Conservation (phyloP, 2,329 filamentous ascomycete genomes). For the Fusarium fracticaudum region DNA sequence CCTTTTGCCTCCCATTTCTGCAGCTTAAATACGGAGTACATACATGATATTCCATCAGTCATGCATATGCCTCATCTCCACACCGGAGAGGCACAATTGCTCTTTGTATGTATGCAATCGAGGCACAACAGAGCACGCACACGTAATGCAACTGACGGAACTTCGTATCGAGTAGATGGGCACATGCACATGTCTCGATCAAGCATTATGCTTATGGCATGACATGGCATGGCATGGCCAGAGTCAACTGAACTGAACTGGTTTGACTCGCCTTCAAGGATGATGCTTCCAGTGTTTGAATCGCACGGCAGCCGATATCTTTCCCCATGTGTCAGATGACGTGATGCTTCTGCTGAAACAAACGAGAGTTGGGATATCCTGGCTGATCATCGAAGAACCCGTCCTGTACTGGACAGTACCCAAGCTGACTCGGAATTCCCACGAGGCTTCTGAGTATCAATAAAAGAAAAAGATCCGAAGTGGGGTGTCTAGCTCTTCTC, state of each 20-base stretch:
- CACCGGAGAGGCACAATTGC: conserved; percentile 7
- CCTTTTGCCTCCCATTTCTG: conserved; percentile 5
- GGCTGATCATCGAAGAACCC: not conserved
- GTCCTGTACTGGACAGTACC: no score
- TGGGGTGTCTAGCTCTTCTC: not conserved
- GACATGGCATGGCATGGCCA: not conserved
- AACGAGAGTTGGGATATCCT: conserved; percentile 4
- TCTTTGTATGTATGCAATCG: not conserved
- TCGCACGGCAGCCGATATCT: not conserved
- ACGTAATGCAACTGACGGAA: not conserved
- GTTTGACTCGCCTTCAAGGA: conserved; percentile 12
- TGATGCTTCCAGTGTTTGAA: conserved; percentile 11
- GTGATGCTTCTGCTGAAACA: conserved; percentile 14
- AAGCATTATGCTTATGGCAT: not conserved
- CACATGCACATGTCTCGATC: not conserved
- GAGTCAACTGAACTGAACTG: not conserved
- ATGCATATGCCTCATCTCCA: conserved; percentile 14
- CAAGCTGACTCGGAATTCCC: not conserved
- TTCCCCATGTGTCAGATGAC: conserved; percentile 18
- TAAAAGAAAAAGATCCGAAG: conserved; percentile 2
- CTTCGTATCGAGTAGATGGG: not conserved
- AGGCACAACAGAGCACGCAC: not conserved
- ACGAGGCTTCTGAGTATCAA: not conserved
- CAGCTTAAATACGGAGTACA: not conserved
- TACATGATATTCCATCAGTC: not conserved